A percentile compares a stretch with the other conserved stretches of the same genome.
Conservation (phyloP, 305 asterid species). For the Fraxinus latifolia region DNA sequence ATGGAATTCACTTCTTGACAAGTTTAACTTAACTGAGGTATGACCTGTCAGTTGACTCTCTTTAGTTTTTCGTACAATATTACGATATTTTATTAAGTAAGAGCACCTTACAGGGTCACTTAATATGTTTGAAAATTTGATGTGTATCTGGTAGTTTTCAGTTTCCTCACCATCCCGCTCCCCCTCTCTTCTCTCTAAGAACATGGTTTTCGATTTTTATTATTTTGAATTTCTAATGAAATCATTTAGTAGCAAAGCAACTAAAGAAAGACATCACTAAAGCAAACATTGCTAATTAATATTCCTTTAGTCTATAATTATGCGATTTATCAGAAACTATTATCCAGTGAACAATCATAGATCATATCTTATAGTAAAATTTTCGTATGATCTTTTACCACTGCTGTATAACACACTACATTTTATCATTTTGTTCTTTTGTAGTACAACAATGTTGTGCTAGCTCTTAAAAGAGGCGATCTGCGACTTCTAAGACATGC, state of each 20-base stretch:
- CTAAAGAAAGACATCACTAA: background rate
- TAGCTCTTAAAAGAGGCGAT: slow-evolving; percentile 89
- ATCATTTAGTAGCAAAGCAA: background rate
- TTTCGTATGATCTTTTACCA: background rate
- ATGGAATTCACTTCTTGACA: slow-evolving; percentile 53
- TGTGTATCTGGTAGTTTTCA: background rate
- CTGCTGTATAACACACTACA: slow-evolving; percentile 7
- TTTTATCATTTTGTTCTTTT: slow-evolving; percentile 13
- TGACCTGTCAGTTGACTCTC: slow-evolving; percentile 18
- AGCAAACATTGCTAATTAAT: background rate
- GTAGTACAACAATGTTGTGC: slow-evolving; percentile 77
- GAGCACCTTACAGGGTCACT: background rate
- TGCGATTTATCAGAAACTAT: background rate
- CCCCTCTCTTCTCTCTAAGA: background rate
- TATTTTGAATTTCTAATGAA: background rate
- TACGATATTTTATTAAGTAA: background rate
- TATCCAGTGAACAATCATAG: background rate
- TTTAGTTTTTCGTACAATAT: background rate
- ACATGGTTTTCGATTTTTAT: background rate
- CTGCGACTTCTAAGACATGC: slow-evolving; percentile 84
- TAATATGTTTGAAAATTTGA: background rate
- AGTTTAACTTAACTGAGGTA: slow-evolving; percentile 84
- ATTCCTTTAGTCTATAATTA: background rate
- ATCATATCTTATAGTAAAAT: background rate
- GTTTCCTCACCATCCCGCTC: background rate